Percentiles rank a stretch among this genome's conserved stretches.
phyloP scores from a whole-genome alignment of 1,284 basidiomycete species.

The Phaffia rhodozyma region DNA sequence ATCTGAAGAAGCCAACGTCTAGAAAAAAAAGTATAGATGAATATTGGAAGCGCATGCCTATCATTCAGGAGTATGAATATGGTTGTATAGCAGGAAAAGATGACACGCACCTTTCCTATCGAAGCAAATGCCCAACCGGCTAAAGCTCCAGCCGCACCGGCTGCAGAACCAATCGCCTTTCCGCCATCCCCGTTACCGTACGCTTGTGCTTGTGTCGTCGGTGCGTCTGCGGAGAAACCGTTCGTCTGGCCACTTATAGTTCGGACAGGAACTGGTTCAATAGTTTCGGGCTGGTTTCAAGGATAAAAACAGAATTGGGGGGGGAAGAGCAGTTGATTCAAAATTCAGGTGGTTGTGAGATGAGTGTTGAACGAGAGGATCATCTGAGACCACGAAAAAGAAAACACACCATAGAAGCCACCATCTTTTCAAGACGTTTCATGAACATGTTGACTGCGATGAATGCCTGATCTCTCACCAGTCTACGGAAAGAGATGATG shows the following conservation, averaged over 20 bases:
- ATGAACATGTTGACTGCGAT: slow-evolving; percentile 77
- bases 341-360: not conserved
- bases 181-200: slow-evolving; percentile 33
- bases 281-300: slow-evolving; percentile 52
- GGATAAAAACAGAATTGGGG: not conserved
- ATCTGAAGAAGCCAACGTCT: slow-evolving; percentile 55
- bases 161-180: slow-evolving; percentile 65
- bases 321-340: not conserved
- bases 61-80: no score
- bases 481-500: slow-evolving; percentile 36
- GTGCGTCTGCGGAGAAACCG: slow-evolving; percentile 21
- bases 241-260: not conserved
- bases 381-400: not conserved
- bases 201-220: slow-evolving; percentile 29
- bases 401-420: slow-evolving; percentile 56
- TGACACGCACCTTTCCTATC: slow-evolving; percentile 49
- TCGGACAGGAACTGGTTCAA: slow-evolving; percentile 32
- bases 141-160: slow-evolving; percentile 76
- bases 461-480: slow-evolving; percentile 88
- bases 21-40: slow-evolving; percentile 6
- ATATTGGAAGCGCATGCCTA: not conserved
- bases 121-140: slow-evolving; percentile 92
- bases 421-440: slow-evolving; percentile 67
- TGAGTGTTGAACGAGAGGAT: not conserved
- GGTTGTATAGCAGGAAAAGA: no score